phyloP scores from a whole-genome alignment of 2,329 filamentous ascomycete species.

The Aspergillus nomiae region DNA sequence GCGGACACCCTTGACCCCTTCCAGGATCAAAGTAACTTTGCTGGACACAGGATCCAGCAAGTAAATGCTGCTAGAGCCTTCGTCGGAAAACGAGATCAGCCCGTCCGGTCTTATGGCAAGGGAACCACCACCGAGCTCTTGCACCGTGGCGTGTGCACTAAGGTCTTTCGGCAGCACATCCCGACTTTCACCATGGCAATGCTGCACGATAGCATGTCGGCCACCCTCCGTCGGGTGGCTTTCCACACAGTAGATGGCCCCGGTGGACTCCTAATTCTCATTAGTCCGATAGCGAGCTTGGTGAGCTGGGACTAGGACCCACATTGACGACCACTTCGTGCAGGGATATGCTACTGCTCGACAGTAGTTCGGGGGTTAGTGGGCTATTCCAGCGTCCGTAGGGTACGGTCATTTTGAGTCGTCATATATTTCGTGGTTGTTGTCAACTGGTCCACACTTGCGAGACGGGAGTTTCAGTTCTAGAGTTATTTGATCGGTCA shows the following conservation, averaged over 20 bases:
- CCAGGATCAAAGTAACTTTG: constrained; percentile 37
- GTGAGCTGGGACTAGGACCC: constrained; percentile 4
- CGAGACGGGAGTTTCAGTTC: neutral
- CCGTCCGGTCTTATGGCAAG: constrained; percentile 44
- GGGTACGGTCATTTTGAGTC: constrained; percentile 10
- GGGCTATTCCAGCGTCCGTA: constrained; percentile 45
- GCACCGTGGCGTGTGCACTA: constrained; percentile 50
- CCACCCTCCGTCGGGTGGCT: constrained; percentile 43
- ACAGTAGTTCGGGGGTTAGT: constrained; percentile 38
- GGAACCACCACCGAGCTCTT: constrained; percentile 57
- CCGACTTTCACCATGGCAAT: constrained; percentile 33
- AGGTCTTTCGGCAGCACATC: constrained; percentile 50
- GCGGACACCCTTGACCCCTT: constrained; percentile 25
- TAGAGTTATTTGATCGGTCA: neutral
- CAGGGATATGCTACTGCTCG: constrained; percentile 35
- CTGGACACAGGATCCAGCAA: constrained; percentile 44
- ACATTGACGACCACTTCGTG: constrained; percentile 35
- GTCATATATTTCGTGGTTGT: neutral
- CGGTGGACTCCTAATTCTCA: constrained; percentile 22
- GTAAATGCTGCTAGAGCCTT: constrained; percentile 45
- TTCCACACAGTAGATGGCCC: constrained; percentile 39
- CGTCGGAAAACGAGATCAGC: constrained; percentile 51
- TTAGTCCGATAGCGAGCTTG: constrained; percentile 7
- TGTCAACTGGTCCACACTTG: neutral
- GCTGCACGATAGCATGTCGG: constrained; percentile 49